Conservation (phyloP, 1,139 yeast genomes). For the Arxiozyma slooffiae region DNA sequence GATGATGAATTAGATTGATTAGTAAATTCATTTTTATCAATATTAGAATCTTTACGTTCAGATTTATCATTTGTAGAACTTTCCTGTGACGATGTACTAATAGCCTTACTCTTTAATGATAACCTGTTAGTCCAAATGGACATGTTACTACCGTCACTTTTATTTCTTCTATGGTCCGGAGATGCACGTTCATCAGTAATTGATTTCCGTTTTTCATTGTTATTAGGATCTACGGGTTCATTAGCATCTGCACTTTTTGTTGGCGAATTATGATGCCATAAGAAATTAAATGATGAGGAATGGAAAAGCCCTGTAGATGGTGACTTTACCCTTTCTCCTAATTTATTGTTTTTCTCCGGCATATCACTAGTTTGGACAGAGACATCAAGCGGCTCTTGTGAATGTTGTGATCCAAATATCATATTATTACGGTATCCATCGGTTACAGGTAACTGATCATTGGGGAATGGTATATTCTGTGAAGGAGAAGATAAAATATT, state of each 20-base stretch:
- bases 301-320: slow-evolving; percentile 7
- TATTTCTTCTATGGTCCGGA: slow-evolving; percentile 14
- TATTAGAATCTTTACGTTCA: background rate
- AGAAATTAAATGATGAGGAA: slow-evolving; percentile 17
- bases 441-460: background rate
- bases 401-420: background rate
- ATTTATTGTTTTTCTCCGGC: background rate
- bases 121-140: slow-evolving; percentile 17
- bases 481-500: slow-evolving; percentile 3
- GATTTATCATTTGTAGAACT: slow-evolving; percentile 5
- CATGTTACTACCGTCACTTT: slow-evolving; percentile 15
- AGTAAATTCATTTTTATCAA: slow-evolving; percentile 3
- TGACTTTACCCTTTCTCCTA: background rate
- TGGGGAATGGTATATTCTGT: background rate
- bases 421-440: background rate
- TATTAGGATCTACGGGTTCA: background rate
- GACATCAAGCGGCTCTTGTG: background rate
- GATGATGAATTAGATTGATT: slow-evolving; percentile 8
- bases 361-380: background rate
- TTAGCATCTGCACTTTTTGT: slow-evolving; percentile 4
- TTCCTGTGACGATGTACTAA: slow-evolving; percentile 7
- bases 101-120: slow-evolving; percentile 11
- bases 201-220: background rate
- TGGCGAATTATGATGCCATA: slow-evolving; percentile 16
- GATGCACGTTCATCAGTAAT: background rate